Base-by-base conservation (phyloP, 305 asterid species). In the Fraxinus platypoda region DNA sequence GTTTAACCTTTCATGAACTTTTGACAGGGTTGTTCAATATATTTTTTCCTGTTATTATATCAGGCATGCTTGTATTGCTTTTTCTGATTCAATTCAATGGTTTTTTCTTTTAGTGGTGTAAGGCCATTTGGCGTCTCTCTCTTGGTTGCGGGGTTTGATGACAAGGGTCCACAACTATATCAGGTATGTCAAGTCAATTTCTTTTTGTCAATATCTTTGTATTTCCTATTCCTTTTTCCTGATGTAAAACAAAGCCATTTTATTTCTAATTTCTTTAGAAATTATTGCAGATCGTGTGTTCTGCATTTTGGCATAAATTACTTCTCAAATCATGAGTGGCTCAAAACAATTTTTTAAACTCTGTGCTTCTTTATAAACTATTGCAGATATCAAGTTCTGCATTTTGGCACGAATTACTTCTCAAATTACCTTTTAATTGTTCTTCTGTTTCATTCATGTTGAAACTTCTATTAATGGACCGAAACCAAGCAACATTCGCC, bases 101-200 rank as follows among this genome's bases (percentile, higher is more conserved):
- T 82, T 30, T 31, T 83, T 70, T 72, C 66, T 82, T 81, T 38
- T 84, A 94, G 97, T 89, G 98, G 98, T 66, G 98, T 94, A 81
- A 92, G 98, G 90, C 99, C 99, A 43, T 96, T 96, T 86, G 99
- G 99, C 62, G 99, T 96, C 75, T 96, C 99, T 13, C 95, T 94
- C 80, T 87, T 94, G 91, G 94, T 93, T 85, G 98, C 97, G 81
- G 98, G 98, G 76, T 94, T 52, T 87, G 98, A 94, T 86, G 99
- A 96, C 97, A 96, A 96, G 93, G 99, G 98, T 81, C 99, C 99
- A 46, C 99, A 96, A 83, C 91, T 96, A 57, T 96, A 94, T 88
- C 99, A 96, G 94, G 99, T 92, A 88, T 68, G 81, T 75, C 46
- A 59, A 54, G 84, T 82, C 59, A 33, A 33, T 30, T 23, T 76